These are phyloP conservation scores for Breviolum minutum DNA, from an alignment of 73 alveolate species.

Conservation along the genomic window DNA sequence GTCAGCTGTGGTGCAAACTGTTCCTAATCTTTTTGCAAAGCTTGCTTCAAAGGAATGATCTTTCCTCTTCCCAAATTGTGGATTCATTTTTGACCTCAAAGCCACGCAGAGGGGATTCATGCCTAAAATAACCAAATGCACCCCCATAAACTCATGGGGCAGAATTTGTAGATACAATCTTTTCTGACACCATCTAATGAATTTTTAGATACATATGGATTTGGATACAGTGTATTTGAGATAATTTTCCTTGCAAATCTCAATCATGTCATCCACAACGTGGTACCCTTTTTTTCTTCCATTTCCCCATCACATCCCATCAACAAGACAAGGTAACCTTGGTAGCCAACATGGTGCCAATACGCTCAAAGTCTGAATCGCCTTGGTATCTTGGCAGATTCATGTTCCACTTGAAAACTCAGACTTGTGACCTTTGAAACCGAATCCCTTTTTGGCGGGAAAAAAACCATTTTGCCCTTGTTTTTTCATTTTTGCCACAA, in stretches of 20 bases:
- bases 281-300: background rate
- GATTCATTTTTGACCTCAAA: too few species aligned
- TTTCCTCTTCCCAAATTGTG: too few species aligned
- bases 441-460: background rate
- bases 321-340: background rate
- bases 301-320: background rate
- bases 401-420: too few species aligned
- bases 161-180: too few species aligned
- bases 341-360: conserved; percentile 77
- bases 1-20: too few species aligned
- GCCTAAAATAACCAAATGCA: too few species aligned
- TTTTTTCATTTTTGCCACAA: background rate
- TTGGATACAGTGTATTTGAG: background rate
- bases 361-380: conserved; percentile 70
- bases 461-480: background rate
- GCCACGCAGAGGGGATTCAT: too few species aligned
- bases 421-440: background rate
- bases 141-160: too few species aligned
- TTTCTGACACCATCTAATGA: too few species aligned
- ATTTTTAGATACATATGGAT: too few species aligned
- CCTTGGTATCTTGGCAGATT: background rate
- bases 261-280: background rate
- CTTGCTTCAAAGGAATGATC: too few species aligned
- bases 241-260: background rate
- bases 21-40: too few species aligned